Conservation (phyloP, 2,329 filamentous ascomycete species). For the Fusarium odoratissimum region DNA sequence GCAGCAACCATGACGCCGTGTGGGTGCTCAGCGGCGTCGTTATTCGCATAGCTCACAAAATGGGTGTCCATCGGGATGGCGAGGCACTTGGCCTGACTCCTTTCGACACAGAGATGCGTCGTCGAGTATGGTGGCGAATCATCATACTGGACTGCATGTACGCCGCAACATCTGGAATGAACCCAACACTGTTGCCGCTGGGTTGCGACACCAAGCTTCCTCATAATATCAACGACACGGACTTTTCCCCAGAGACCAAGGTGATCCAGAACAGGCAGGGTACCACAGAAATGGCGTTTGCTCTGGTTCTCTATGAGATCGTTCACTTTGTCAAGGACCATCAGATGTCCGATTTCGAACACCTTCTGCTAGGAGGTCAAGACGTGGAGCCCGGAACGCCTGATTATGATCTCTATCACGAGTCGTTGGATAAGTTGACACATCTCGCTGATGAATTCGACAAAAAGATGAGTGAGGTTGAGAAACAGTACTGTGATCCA, state of each 20-base stretch:
- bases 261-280: background rate
- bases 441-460: background rate
- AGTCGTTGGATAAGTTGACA: background rate
- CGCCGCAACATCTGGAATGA: slow-evolving; percentile 10
- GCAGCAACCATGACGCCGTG: slow-evolving; percentile 9
- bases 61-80: slow-evolving; percentile 14
- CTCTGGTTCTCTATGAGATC: background rate
- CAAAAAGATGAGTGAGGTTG: background rate
- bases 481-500: slow-evolving; percentile 2
- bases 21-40: slow-evolving; percentile 12
- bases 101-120: slow-evolving; percentile 10
- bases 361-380: background rate
- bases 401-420: background rate
- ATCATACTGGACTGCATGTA: slow-evolving; percentile 17
- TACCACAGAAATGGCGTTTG: slow-evolving; percentile 14
- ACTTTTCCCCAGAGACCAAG: background rate
- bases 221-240: background rate
- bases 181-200: background rate
- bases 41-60: slow-evolving; percentile 10
- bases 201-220: slow-evolving; percentile 6
- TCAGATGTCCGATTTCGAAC: background rate
- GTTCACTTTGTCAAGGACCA: slow-evolving; percentile 1
- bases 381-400: slow-evolving; percentile 3
- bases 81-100: background rate
- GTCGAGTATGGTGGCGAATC: slow-evolving; percentile 18